Conservation (phyloP, 164 flowering plant species). For the grape (Vitis vinifera) region ASM3070453v1 NC_081808.1:1667001-1667500, state of each 20-base stretch:
- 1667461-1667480: neutral
- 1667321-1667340: neutral
- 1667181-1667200: slow-evolving; percentile 68
- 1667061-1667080: slow-evolving; percentile 98
- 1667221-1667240: slow-evolving; percentile 86
- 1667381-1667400: neutral
- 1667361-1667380: neutral
- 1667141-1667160: neutral
- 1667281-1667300: neutral
- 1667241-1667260: neutral
- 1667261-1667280: neutral
- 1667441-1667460: neutral
- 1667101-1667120: slow-evolving; percentile 5
- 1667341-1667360: neutral
- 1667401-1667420: neutral
- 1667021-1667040: slow-evolving; percentile 90
- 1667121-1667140: neutral
- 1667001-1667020: slow-evolving; percentile 99
- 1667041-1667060: slow-evolving; percentile 82
- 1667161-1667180: no score
- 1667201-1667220: slow-evolving; percentile 97
- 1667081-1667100: slow-evolving; percentile 84
- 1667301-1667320: neutral
- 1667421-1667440: neutral
- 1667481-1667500: neutral